Base-by-base conservation (phyloP, 208 protist species). In the Leishmania major region DNA sequence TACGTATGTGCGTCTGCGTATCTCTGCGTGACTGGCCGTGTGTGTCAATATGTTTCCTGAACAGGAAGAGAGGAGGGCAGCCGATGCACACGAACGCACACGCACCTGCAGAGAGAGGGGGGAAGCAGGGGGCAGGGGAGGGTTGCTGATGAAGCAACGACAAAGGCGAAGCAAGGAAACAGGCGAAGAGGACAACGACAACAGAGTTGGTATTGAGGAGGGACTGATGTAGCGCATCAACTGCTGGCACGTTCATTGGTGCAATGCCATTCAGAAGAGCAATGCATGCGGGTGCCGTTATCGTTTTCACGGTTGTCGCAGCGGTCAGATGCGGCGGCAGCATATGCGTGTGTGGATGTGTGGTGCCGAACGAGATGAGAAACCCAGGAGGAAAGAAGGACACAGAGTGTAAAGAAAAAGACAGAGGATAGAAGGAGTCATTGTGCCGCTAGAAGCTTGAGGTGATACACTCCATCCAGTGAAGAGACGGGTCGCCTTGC, bases 271-370 rank as follows among this genome's bases (percentile, higher is more conserved):
- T 17, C 25, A 40, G 28, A 28, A n/a, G n/a, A 55, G 28, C 22
- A 13, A 51, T 22, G 22, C 31, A 31, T 43, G 28, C 35, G 49
- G 7, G 67, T 11, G 67, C 43, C 67, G 67, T 72, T 49, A 19
- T 51, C 2, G 67, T n/a, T 49, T 40, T 28, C 17, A 25, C 25
- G 47, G 11, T 75, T 5, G 71, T 35, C 10, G 35, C 22, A 13
- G 28, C 22, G 15, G 28, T 37, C 4, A 40, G 73, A 43, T 31
- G 51, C 28, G 35, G 28, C 19, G 43, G 73, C 10, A 43, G 72
- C 45, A 37, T 79, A 7, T 84, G 40, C 40, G 57, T 74, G 60
- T 64, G 57, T 67, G 70, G 37, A 74, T 60, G 49, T 59, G 67
- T 13, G 5, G 51, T 5, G 28, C 11, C 67, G 25, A 74, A 2